Evolutionary conservation across 192 early-diverging fungal species (phyloP).

Genomic region (Coemansia sp.): DNA sequence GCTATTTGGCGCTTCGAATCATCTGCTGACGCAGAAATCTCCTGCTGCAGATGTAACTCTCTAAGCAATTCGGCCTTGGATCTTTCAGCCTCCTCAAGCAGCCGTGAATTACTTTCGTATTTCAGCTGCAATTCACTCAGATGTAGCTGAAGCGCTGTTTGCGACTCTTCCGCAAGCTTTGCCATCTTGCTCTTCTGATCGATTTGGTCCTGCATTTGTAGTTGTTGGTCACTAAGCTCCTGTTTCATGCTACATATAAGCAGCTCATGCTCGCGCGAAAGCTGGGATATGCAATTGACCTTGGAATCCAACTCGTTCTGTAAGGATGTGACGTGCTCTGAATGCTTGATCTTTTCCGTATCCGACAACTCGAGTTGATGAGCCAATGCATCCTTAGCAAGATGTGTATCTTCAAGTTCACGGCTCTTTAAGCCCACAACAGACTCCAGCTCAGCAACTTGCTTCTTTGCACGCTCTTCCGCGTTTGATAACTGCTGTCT

Average conservation of each 20-base stretch:
- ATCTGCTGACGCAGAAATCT: background rate
- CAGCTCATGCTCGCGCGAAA: background rate
- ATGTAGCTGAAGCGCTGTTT: conserved; percentile 2
- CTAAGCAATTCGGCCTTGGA: background rate
- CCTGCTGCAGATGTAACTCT: background rate
- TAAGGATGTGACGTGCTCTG: background rate
- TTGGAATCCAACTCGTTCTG: background rate
- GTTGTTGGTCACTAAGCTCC: background rate
- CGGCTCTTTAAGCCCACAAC: background rate
- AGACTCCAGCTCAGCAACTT: background rate
- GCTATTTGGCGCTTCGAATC: background rate
- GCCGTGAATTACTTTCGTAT: background rate
- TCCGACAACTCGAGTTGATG: background rate
- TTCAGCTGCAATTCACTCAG: conserved; percentile 10
- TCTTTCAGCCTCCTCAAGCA: background rate
- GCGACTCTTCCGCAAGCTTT: background rate
- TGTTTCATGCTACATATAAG: background rate
- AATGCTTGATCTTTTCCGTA: background rate
- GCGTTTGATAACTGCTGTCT: background rate
- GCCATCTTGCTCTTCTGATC: background rate
- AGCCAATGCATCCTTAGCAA: background rate
- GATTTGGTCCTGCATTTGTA: background rate
- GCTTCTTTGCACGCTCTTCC: background rate
- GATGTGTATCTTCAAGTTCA: background rate
- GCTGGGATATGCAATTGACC: background rate